phyloP scores from a whole-genome alignment of 2,329 filamentous ascomycete genomes.

The Mariannaea sp. region DNA sequence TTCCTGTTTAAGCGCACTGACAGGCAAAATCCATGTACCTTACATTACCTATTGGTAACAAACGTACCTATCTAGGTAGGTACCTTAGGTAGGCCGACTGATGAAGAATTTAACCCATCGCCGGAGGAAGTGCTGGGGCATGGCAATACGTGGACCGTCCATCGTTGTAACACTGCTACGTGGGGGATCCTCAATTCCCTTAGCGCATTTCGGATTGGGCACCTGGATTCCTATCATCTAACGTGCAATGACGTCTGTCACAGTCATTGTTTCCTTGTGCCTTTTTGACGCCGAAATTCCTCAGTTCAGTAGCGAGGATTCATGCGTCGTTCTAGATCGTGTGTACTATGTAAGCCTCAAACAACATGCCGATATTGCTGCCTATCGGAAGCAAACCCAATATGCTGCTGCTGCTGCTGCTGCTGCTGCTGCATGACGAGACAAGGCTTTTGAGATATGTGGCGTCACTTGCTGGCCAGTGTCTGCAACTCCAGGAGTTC shows the following conservation, averaged over 20 bases:
- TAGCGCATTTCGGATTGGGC: background rate
- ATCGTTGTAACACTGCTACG: no score
- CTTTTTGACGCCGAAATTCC: background rate
- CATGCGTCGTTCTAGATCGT: background rate
- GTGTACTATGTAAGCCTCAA: conserved; percentile 4
- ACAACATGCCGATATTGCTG: conserved; percentile 1
- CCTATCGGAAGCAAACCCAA: conserved; percentile 7
- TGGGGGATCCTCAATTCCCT: background rate
- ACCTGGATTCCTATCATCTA: no score
- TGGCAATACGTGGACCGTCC: background rate
- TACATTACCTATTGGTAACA: no score
- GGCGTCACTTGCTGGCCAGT: conserved; percentile 9
- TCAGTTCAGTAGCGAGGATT: background rate
- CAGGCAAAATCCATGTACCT: background rate
- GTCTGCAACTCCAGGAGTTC: background rate
- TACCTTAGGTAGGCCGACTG: no score
- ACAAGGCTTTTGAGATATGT: conserved; percentile 5
- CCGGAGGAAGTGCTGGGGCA: background rate
- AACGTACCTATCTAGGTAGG: no score
- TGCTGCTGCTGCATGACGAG: conserved; percentile 13
- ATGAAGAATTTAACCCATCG: background rate
- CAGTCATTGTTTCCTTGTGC: background rate
- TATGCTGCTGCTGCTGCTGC: conserved; percentile 10
- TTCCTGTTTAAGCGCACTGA: conserved; percentile 3
- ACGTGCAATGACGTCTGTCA: background rate